phyloP scores from a whole-genome alignment of 2,329 filamentous ascomycete species.

The Pseudovirgaria hyperparasitica region DNA sequence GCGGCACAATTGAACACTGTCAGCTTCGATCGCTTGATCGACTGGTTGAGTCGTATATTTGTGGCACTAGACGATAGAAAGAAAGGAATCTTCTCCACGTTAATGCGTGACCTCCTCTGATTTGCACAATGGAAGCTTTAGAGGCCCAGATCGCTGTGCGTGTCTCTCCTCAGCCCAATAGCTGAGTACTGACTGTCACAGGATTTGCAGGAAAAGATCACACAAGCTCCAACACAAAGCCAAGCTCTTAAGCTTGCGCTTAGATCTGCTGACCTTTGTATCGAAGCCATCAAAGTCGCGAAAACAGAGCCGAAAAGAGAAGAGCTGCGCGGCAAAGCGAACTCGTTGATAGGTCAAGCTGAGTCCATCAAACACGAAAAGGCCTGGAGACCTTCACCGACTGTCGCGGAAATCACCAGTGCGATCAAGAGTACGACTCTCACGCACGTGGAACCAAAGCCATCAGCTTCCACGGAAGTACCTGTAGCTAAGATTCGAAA shows the following conservation, averaged over 20 bases:
- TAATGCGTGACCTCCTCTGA: too few relatives aligned
- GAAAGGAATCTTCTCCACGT: too few relatives aligned
- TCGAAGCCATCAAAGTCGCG: constrained; percentile 57
- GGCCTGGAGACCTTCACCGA: constrained; percentile 11
- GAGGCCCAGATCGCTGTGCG: too few relatives aligned
- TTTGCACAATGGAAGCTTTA: too few relatives aligned
- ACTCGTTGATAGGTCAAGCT: constrained; percentile 55
- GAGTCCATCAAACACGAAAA: constrained; percentile 55
- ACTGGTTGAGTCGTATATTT: too few relatives aligned
- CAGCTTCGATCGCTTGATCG: too few relatives aligned
- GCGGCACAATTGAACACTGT: too few relatives aligned
- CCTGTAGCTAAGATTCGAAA: constrained; percentile 15
- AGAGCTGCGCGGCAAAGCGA: constrained; percentile 55
- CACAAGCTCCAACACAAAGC: constrained; percentile 38
- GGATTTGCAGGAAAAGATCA: constrained; percentile 30
- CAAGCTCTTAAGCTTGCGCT: constrained; percentile 67
- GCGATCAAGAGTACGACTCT: constrained; percentile 2
- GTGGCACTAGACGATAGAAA: too few relatives aligned
- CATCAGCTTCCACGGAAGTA: neutral
- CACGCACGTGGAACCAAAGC: too few relatives aligned
- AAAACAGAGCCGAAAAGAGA: constrained; percentile 49
- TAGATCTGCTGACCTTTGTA: constrained; percentile 65
- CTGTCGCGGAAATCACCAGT: neutral
- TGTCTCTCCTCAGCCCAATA: too few relatives aligned
- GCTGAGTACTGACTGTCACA: too few relatives aligned